Base-by-base conservation (phyloP, 805 yeast species). In the Monosporozyma servazzii region DNA sequence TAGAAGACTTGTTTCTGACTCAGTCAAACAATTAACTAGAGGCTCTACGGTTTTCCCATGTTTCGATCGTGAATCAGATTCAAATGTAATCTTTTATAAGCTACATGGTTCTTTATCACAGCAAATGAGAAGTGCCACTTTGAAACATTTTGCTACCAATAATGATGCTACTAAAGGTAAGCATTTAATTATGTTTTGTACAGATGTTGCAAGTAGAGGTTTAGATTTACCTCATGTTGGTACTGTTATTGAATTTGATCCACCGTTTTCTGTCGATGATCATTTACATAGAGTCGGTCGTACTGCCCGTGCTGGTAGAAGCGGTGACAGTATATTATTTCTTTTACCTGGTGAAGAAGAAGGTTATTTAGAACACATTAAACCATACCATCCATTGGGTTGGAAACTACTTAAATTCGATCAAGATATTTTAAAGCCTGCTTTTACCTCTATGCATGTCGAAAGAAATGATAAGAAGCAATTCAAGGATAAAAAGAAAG, bases 141-240 rank as follows among this genome's bases (percentile, higher is more conserved):
- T 89, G 52, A 75, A 75, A 20, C 77, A 79, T 43, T 88, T 87
- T 68, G 54, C 71, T 55, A 52, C 71, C 74, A 39, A 75, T 70
- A 55, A 65, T 66, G 59, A 67, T 62, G 48, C 64, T 60, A 44
- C 71, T 66, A 71, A 71, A 40, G 72, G 75, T 6, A 75, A 75
- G 51, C 82, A 82, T 60, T 75, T 84, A 2, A 75, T 93, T 20
- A 74, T 93, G 61, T 79, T 93, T 59, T 91, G 98, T 74, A 93
- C 99, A 0, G 99, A 93, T 75, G 98, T 93, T 54, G 99, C 97
- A 0, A 83, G 98, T 33, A 81, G 99, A 71, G 99, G 99, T 55
- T 75, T 93, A 55, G 99, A 93, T 74, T 72, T 93, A 51, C 96
- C 96, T 2, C 77, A 80, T 48, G 88, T 93, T 53, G 79, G 93